phyloP scores from a whole-genome alignment of 805 yeast species.

The Candida maltosa region DNA sequence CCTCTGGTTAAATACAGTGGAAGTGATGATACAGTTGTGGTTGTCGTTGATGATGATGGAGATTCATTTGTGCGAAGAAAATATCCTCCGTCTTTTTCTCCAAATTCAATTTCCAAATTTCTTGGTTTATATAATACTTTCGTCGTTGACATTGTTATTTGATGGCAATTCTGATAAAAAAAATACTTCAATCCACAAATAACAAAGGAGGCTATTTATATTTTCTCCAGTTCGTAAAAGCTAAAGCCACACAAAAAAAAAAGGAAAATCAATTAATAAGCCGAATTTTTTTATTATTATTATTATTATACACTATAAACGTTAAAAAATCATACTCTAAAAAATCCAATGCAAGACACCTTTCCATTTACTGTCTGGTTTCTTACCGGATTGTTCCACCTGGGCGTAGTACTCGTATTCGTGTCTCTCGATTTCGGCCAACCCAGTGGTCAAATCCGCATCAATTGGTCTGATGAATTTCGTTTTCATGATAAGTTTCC shows the following conservation, averaged over 20 bases:
- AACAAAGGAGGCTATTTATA: too few relatives aligned
- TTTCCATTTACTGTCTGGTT: slow-evolving; percentile 1
- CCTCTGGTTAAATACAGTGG: slow-evolving; percentile 3
- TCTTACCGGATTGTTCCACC: slow-evolving; percentile 14
- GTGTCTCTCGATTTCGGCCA: slow-evolving; percentile 48
- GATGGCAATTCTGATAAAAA: too few relatives aligned
- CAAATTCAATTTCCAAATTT: too few relatives aligned
- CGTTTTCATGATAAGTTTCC: slow-evolving; percentile 37
- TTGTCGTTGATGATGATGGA: not conserved
- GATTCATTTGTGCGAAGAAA: not conserved
- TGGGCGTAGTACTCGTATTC: slow-evolving; percentile 40
- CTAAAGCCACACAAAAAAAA: too few relatives aligned
- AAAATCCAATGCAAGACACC: slow-evolving; percentile 3
- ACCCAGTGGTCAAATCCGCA: slow-evolving; percentile 44
- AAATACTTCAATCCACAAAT: too few relatives aligned
- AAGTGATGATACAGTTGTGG: not conserved
- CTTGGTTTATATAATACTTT: too few relatives aligned
- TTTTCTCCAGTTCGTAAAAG: too few relatives aligned
- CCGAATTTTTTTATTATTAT: too few relatives aligned
- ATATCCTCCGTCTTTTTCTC: slow-evolving; percentile 1
- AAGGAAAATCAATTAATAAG: not conserved
- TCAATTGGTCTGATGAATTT: slow-evolving; percentile 39
- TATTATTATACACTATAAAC: too few relatives aligned
- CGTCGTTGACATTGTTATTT: not conserved
- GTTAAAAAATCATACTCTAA: too few relatives aligned